Evolutionary conservation across 495 filamentous ascomycete genomes (phyloP).

Genomic region (Sphaerosporella brunnea): DNA sequence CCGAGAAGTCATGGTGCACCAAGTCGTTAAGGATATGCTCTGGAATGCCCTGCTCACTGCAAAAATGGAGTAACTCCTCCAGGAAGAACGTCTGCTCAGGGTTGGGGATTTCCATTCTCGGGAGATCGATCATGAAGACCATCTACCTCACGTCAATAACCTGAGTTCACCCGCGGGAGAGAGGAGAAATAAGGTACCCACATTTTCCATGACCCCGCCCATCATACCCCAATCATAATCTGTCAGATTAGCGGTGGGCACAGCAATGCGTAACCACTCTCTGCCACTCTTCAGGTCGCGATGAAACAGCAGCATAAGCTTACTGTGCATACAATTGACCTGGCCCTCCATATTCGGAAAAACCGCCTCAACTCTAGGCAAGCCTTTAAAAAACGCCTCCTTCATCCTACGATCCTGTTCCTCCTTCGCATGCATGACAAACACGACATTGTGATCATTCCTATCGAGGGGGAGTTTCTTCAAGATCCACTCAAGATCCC

Average conservation of each 20-base stretch:
- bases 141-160: slow-evolving; percentile 28
- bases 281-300: slow-evolving; percentile 8
- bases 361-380: slow-evolving; percentile 14
- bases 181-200: slow-evolving; percentile 14
- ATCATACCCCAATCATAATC: slow-evolving; percentile 52
- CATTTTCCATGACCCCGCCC: slow-evolving; percentile 47
- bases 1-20: slow-evolving; percentile 41
- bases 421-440: slow-evolving; percentile 51
- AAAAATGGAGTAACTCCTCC: slow-evolving; percentile 40
- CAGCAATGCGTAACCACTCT: slow-evolving; percentile 41
- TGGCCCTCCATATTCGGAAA: slow-evolving; percentile 49
- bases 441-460: slow-evolving; percentile 37
- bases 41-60: slow-evolving; percentile 37
- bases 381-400: slow-evolving; percentile 3
- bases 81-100: slow-evolving; percentile 34
- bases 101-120: slow-evolving; percentile 27
- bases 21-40: slow-evolving; percentile 33
- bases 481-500: slow-evolving; percentile 60
- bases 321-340: slow-evolving; percentile 54
- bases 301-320: slow-evolving; percentile 54
- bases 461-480: slow-evolving; percentile 35
- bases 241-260: slow-evolving; percentile 50
- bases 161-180: no score
- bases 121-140: slow-evolving; percentile 54
- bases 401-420: slow-evolving; percentile 17